Conservation (phyloP, 306 rosid genomes). For the Vachellia collinsii region DNA sequence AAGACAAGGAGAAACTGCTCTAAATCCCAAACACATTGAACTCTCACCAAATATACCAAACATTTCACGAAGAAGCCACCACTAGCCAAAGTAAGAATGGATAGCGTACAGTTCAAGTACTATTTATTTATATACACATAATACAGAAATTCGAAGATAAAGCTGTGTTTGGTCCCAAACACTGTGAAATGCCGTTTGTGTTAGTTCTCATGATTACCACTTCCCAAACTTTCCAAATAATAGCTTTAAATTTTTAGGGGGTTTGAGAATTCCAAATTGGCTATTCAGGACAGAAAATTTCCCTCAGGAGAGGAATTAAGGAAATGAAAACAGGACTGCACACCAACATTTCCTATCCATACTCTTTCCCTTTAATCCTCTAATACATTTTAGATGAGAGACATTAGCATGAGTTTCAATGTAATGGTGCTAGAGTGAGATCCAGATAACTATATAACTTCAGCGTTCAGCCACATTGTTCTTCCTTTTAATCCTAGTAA, state of each 20-base stretch:
- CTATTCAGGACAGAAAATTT: neutral
- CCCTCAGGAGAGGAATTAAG: neutral
- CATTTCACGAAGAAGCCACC: neutral
- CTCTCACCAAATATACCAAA: neutral
- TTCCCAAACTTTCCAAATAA: neutral
- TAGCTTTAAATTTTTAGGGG: neutral
- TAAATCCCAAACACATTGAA: neutral
- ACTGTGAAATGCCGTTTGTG: neutral
- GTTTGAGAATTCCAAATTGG: neutral
- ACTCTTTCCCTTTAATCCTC: conserved; percentile 9
- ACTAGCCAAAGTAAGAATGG: neutral
- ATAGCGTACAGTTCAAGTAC: neutral
- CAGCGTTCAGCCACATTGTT: conserved; percentile 9
- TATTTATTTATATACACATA: neutral
- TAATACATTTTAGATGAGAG: conserved; percentile 7
- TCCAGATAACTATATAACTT: conserved; percentile 11
- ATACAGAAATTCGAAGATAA: neutral
- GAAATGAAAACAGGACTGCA: neutral
- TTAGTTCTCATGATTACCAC: neutral
- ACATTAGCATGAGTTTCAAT: conserved; percentile 3
- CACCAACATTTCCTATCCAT: conserved; percentile 11
- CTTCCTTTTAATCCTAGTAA: conserved; percentile 10
- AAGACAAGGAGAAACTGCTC: neutral
- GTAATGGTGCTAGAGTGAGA: conserved; percentile 3
- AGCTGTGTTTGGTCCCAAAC: neutral